A percentile compares a stretch with the other conserved stretches of the same genome.
phyloP scores from a whole-genome alignment of 345 rosid species.

The Dipteronia dyeriana region DNA sequence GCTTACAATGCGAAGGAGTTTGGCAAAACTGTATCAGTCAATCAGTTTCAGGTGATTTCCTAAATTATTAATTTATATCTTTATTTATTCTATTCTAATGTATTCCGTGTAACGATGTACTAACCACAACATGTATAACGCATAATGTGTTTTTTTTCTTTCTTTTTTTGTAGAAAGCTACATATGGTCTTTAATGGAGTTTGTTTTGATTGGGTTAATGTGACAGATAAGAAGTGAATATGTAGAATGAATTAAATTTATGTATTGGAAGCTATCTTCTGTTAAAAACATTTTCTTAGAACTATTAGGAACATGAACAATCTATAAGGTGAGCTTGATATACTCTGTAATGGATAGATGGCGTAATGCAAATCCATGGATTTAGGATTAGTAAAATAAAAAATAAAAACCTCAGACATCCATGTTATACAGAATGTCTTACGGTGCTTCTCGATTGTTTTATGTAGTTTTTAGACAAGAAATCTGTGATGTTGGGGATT shows the following conservation, averaged over 20 bases:
- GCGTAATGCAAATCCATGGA: not conserved
- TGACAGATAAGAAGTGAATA: not conserved
- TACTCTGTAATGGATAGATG: not conserved
- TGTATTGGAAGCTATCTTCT: not conserved
- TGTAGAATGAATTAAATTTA: not conserved
- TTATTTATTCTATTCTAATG: conserved; percentile 1
- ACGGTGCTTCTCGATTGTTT: not conserved
- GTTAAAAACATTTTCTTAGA: not conserved
- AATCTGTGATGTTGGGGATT: not conserved
- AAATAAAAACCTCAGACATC: not conserved
- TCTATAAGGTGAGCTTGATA: not conserved
- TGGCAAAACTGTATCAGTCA: conserved; percentile 84
- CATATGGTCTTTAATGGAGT: not conserved
- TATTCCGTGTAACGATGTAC: not conserved
- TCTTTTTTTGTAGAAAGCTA: not conserved
- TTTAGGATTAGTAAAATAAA: not conserved
- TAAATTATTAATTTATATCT: not conserved
- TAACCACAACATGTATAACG: not conserved
- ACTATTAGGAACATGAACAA: not conserved
- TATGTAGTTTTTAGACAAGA: not conserved
- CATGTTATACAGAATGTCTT: not conserved
- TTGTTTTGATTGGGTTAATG: not conserved
- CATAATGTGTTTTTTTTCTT: too few relatives aligned
- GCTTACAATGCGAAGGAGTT: conserved; percentile 80
- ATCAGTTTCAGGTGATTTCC: conserved; percentile 84